Evolutionary conservation across 1,284 basidiomycete genomes (phyloP).

Genomic region (Sporisorium iseilematis-ciliati): DNA sequence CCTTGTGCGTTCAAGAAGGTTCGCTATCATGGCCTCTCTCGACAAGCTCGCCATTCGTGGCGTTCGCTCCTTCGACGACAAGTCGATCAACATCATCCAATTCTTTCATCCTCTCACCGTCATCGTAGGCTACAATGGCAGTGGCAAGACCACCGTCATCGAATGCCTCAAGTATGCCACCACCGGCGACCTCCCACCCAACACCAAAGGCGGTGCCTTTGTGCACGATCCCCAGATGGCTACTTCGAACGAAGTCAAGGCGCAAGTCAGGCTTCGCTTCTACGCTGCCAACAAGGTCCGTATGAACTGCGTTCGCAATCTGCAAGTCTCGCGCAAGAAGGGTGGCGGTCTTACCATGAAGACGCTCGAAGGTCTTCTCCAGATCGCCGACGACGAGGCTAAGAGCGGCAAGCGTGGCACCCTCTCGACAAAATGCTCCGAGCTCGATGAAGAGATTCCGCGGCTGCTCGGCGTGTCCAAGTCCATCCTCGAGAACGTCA

Average conservation of each 20-base stretch:
- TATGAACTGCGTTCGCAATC: slow-evolving; percentile 92
- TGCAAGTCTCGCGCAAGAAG: slow-evolving; percentile 89
- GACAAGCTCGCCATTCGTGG: slow-evolving; percentile 70
- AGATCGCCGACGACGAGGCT: slow-evolving; percentile 78
- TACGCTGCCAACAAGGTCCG: slow-evolving; percentile 79
- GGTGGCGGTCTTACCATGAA: slow-evolving; percentile 87
- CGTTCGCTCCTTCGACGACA: slow-evolving; percentile 76
- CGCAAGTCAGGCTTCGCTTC: slow-evolving; percentile 95
- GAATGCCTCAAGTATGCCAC: slow-evolving; percentile 99
- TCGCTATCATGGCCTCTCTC: slow-evolving; percentile 62
- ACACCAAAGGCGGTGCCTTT: slow-evolving; percentile 97
- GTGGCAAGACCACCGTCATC: slow-evolving; percentile 98
- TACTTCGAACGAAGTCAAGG: slow-evolving; percentile 97
- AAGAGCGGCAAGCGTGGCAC: slow-evolving; percentile 72
- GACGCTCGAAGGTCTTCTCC: slow-evolving; percentile 92
- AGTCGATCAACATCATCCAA: slow-evolving; percentile 91
- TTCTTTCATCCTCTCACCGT: slow-evolving; percentile 98
- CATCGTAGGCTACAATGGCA: slow-evolving; percentile 98
- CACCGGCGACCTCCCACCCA: slow-evolving; percentile 96
- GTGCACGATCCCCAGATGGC: slow-evolving; percentile 97
- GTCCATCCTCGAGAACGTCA: slow-evolving; percentile 96
- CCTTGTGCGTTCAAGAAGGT: neutral
- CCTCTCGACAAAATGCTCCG: slow-evolving; percentile 71
- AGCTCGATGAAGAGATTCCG: slow-evolving; percentile 94
- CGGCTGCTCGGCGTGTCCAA: slow-evolving; percentile 88